Evolutionary conservation across 441 rosid genomes (phyloP), one percentile per base, ranked within the genome.

Genomic region (Metrosideros polymorpha): DNA sequence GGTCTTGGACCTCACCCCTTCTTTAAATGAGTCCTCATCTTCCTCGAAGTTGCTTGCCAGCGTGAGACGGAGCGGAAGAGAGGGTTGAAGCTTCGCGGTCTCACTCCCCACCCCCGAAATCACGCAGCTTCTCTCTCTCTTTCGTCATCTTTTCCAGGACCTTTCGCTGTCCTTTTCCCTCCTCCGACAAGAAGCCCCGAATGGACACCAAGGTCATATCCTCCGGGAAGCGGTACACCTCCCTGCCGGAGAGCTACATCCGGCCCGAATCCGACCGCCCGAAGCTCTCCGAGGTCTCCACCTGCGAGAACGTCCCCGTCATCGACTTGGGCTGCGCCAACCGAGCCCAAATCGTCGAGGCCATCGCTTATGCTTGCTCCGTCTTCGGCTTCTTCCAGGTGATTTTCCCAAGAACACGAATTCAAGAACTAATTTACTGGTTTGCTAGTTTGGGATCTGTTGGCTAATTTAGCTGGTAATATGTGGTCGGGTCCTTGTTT

Each of bases 171-270:
- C 35, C 55, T 29, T 79, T 49, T 14, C 43, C 35, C 14, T 9
- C 57, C 4, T 25, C 57, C 27, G 25, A 35, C 22, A 25, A 27
- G 32, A 77, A 29, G 4, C 32, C 39, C 66, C 66, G 42, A 25
- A 95, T 95, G 97, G 95, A 94, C 0, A 86, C 93, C 17, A 94
- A 93, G 86, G 88, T 97, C 2, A 88, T 97, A 43, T 96, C 98
- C 89, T 89, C 95, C 13, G 97, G 97, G 57, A 15, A 89, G 86
- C 88, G 85, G 27, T 86, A 88, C 89, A 24, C 90, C 13, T 87
- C 82, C 84, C 86, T 96, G 66, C 97, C 97, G 85, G 92, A 49
- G 86, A 89, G 93, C 88, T 94, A 92, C 83, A 85, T 94, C 84
- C 88, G 97, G 83, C 94, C 93, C 32, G 91, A 89, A 75, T 88